Percentiles rank a stretch among this genome's conserved stretches.
Conservation (phyloP, 371 early-diverging fungal species). For the Actinomucor elegans region DNA sequence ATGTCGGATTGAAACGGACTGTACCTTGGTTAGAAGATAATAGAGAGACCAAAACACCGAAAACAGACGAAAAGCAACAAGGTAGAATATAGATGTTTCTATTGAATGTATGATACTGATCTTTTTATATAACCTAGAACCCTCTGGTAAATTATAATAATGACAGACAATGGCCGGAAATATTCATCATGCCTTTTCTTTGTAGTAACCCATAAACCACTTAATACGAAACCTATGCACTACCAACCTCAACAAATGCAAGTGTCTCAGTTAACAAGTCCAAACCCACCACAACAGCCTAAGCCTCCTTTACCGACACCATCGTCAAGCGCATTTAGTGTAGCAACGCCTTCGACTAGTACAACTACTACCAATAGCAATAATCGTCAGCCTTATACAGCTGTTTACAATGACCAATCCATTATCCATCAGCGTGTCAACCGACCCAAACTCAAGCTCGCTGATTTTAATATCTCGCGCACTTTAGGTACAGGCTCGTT, state of each 20-base stretch:
- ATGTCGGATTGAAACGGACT: slow-evolving; percentile 16
- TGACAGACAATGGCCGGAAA: not conserved
- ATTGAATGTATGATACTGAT: not conserved
- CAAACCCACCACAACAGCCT: not conserved
- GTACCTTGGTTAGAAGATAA: slow-evolving; percentile 17
- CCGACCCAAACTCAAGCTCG: slow-evolving; percentile 54
- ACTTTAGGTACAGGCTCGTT: slow-evolving; percentile 98
- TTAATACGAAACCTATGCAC: too few relatives aligned
- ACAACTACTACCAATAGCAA: not conserved
- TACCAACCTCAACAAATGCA: slow-evolving; percentile 29
- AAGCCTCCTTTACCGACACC: not conserved
- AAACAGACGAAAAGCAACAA: slow-evolving; percentile 4
- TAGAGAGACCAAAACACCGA: slow-evolving; percentile 12
- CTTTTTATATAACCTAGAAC: too few relatives aligned
- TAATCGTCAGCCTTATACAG: slow-evolving; percentile 5
- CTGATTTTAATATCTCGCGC: slow-evolving; percentile 68
- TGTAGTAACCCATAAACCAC: too few relatives aligned
- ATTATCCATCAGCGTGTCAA: slow-evolving; percentile 29
- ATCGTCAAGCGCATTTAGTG: not conserved
- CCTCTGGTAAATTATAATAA: too few relatives aligned
- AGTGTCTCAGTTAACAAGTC: slow-evolving; percentile 23
- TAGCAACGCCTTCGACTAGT: not conserved
- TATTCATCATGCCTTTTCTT: not conserved
- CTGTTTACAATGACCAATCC: slow-evolving; percentile 23
- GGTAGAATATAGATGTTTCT: not conserved